Evolutionary conservation across 805 yeast genomes (phyloP).

Genomic region (Suhomyces vadensis): DNA sequence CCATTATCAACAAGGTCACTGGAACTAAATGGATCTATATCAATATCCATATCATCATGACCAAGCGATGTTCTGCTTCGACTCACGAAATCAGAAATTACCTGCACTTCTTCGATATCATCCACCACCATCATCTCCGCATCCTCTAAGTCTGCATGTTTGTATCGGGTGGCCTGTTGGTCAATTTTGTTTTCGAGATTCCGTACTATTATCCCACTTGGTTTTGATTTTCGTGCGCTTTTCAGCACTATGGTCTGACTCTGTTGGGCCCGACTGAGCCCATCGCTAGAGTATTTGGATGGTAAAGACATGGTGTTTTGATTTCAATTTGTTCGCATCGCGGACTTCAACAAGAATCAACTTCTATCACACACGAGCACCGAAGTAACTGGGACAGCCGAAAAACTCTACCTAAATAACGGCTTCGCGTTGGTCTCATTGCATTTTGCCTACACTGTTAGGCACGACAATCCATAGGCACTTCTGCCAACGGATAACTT

Average conservation of each 20-base stretch:
- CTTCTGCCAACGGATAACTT: too few relatives aligned
- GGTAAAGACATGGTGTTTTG: conserved; percentile 24
- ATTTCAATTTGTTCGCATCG: not conserved
- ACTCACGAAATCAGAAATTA: conserved; percentile 43
- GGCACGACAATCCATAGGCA: too few relatives aligned
- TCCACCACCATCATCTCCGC: conserved; percentile 52
- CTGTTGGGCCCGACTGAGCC: conserved; percentile 27
- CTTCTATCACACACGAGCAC: too few relatives aligned
- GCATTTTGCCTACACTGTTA: too few relatives aligned
- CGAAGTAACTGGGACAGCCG: too few relatives aligned
- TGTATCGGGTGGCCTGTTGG: conserved; percentile 15
- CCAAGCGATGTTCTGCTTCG: not conserved
- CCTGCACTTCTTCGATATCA: conserved; percentile 43
- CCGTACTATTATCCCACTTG: conserved; percentile 24
- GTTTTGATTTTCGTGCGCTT: conserved; percentile 12
- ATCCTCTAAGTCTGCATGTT: conserved; percentile 24
- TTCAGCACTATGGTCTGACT: conserved; percentile 29
- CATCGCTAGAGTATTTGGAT: conserved; percentile 39
- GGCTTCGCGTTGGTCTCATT: too few relatives aligned
- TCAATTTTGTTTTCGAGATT: conserved; percentile 28
- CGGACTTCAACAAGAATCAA: not conserved
- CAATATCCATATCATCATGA: conserved; percentile 1
- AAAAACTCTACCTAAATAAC: too few relatives aligned
- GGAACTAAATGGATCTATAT: not conserved
- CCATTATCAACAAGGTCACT: conserved; percentile 8